Evolutionary conservation across 2,329 filamentous ascomycete species (phyloP), one percentile per base, ranked within the genome.

Genomic region (Ascochyta viciae-villosae): DNA sequence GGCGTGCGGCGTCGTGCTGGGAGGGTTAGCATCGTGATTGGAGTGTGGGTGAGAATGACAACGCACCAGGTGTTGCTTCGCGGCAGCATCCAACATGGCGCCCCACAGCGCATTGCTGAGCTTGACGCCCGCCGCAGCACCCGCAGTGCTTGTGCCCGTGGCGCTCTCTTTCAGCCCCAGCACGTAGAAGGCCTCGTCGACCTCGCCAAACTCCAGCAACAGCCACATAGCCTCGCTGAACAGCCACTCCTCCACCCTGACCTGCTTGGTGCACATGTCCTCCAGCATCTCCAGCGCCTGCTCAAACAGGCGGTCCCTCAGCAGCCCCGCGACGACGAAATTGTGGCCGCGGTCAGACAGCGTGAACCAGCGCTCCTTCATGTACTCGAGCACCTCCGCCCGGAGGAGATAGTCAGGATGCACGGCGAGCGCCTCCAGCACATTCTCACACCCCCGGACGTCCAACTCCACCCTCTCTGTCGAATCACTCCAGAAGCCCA

Each of bases 361-460:
- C 8, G 80, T 78, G 48, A 89, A 83, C 90, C 92, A 96, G 60
- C 86, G 82, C 52, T 86, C 81, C 66, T 86, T 85, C 89, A 95
- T 92, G 52, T 88, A 87, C 50, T 85, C 78, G 35, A 97, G 78
- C 3, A 96, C 82, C 33, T 88, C 82, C 49, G 85, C 83, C 33
- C 92, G 87, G 23, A 95, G 78, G 6, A 92, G 64, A 65, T 96
- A 94, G 74, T 98, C 90, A 0, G 94, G 91, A 72, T 98, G 95
- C 8, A 95, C 85, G 0, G 90, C 86, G 23, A 97, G 81, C 5
- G 85, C 88, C 74, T 87, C 85, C 35, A 97, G 77, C 2, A 89
- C 85, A 58, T 85, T 85, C 73, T 93, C 88, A 66, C 91, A 94
- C 2, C 90, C 82, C 3, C 81, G 81, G 0, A 83, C 82, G 62